These are phyloP conservation scores for Penicillium sp. DNA, from an alignment of 2,329 filamentous ascomycete genomes.

Conservation along the genomic window DNA sequence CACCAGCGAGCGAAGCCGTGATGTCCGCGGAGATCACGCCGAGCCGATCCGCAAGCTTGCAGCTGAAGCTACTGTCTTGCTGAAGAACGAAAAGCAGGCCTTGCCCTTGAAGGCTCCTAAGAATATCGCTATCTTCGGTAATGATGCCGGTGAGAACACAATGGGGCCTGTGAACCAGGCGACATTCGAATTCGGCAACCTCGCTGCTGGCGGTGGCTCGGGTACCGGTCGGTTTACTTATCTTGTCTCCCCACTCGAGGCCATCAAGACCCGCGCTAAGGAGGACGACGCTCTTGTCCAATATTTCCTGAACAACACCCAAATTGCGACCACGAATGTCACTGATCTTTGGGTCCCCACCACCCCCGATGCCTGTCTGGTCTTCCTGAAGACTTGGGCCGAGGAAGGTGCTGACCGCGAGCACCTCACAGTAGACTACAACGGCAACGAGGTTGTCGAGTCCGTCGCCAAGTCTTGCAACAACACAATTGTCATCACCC, in stretches of 20 bases:
- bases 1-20: constrained; percentile 15
- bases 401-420: constrained; percentile 72
- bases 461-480: constrained; percentile 69
- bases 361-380: constrained; percentile 53
- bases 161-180: constrained; percentile 10
- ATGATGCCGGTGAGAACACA: constrained; percentile 44
- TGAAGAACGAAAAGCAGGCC: constrained; percentile 50
- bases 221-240: constrained; percentile 23
- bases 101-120: constrained; percentile 50
- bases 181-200: constrained; percentile 14
- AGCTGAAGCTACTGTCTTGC: constrained; percentile 72
- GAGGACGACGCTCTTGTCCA: constrained; percentile 24
- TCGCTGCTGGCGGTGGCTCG: constrained; percentile 18
- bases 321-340: constrained; percentile 7
- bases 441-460: constrained; percentile 75
- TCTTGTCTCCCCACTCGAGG: constrained; percentile 28
- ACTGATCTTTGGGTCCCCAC: constrained; percentile 22
- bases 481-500: constrained; percentile 84
- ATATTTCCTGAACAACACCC: constrained; percentile 20
- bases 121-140: constrained; percentile 51
- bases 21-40: constrained; percentile 70
- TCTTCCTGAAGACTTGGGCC: constrained; percentile 77
- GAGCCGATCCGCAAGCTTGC: constrained; percentile 68
- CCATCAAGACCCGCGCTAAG: constrained; percentile 25
- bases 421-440: constrained; percentile 63